These are phyloP conservation scores for Coemansia sp. DNA, from an alignment of 192 early-diverging fungal genomes.

Conservation along the genomic window DNA sequence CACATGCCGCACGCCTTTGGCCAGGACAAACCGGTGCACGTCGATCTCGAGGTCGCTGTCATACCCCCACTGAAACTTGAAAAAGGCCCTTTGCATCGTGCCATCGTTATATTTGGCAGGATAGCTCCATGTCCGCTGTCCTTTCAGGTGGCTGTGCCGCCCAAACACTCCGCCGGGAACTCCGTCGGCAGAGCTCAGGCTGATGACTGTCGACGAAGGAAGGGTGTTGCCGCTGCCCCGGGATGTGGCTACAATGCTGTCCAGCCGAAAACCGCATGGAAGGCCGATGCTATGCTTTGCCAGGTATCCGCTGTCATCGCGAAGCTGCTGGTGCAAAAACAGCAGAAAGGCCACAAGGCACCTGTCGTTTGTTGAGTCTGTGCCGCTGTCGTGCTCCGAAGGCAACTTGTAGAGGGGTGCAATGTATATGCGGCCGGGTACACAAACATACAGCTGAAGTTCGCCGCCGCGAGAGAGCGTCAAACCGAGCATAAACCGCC, in stretches of 20 bases:
- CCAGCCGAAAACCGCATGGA: not conserved
- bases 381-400: not conserved
- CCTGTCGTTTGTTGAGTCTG: not conserved
- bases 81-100: not conserved
- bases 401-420: not conserved
- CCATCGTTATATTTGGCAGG: not conserved
- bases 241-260: not conserved
- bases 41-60: not conserved
- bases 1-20: not conserved
- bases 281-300: not conserved
- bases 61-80: conserved; percentile 5
- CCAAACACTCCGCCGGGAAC: not conserved
- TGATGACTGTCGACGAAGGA: not conserved
- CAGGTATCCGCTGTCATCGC: not conserved
- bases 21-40: not conserved
- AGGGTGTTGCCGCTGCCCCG: not conserved
- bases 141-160: not conserved
- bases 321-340: not conserved
- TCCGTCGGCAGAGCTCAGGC: not conserved
- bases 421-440: not conserved
- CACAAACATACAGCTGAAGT: not conserved
- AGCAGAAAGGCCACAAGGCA: not conserved
- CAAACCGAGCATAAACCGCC: not conserved
- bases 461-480: not conserved
- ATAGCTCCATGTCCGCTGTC: conserved; percentile 6